Evolutionary conservation across 495 filamentous ascomycete species (phyloP), one percentile per base, ranked within the genome.

Genomic region (Podospora bellae-mahoneyi): DNA sequence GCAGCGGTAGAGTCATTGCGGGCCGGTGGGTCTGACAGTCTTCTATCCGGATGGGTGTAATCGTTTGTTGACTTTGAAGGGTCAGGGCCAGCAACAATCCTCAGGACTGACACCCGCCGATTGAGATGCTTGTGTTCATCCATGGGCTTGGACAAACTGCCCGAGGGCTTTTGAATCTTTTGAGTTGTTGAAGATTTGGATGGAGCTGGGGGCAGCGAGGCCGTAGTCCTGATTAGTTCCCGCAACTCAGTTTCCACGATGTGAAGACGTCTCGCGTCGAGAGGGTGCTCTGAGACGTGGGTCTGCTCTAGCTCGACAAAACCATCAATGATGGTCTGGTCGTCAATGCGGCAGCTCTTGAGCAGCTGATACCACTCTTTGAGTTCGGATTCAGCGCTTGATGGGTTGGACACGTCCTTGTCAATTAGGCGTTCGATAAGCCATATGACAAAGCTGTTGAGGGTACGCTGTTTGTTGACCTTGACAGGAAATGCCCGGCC

Each of bases 381-480:
- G 27, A 76, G 64, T 23, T 73, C 66, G 1, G n/a, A 1, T 1
- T 19, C 30, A 7, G 78, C 30, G 16, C 66, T 34, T 32, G 19
- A 44, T 20, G 74, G 64, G 34, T 72, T 66, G 1, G 76, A 76
- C 5, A 68, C 65, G 44, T 79, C 73, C 7, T 71, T 65, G 20
- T 65, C 69, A 48, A 48, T 48, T 27, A 80, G 76, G 16, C 74
- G 74, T 23, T 72, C 71, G 61, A 73, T 66, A 6, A 82, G 73
- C 80, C 80, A 81, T 67, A 48, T 60, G 64, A 77, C 68, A 57
- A 75, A 70, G 30, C 60, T 60, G 6, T 69, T 63, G 48, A 81
- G 69, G 2, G 73, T 44, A 6, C 66, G 54, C 1, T 53, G 64
- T 26, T 66, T 62, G 44, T 60, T 60, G 13, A 62, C 27, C 2